These are phyloP conservation scores for Clarireedia homoeocarpa DNA, from an alignment of 2,329 filamentous ascomycete genomes.

Conservation along the genomic window DNA sequence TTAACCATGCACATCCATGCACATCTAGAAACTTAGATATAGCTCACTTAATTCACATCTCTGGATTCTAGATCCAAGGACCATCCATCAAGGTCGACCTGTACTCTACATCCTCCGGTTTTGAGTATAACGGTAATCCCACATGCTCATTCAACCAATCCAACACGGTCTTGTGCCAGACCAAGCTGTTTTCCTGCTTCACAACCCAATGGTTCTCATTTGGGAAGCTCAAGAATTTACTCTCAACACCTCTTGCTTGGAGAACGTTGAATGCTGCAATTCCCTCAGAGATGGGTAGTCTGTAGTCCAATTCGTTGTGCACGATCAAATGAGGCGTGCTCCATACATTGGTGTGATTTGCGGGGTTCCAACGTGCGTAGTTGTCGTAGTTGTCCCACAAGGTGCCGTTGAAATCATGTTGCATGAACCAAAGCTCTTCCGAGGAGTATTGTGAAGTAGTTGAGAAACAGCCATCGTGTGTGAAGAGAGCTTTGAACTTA, in stretches of 20 bases:
- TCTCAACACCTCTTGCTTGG: conserved; percentile 51
- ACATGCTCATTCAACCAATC: conserved; percentile 52
- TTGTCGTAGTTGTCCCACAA: conserved; percentile 51
- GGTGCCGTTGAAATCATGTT: conserved; percentile 55
- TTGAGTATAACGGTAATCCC: conserved; percentile 5
- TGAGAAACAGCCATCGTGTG: conserved; percentile 7
- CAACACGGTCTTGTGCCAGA: conserved; percentile 83
- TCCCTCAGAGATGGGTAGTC: conserved; percentile 73
- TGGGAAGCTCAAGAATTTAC: conserved; percentile 54
- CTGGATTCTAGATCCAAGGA: neutral
- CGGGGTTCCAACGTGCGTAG: conserved; percentile 62
- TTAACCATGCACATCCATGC: too few species aligned
- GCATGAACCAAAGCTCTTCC: conserved; percentile 58
- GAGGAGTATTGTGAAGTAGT: conserved; percentile 42
- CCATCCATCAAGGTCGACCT: conserved; percentile 1
- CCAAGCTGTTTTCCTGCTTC: conserved; percentile 77
- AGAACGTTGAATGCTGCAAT: conserved; percentile 46
- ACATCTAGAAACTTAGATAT: too few species aligned
- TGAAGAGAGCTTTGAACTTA: conserved; percentile 59
- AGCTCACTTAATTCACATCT: too few species aligned
- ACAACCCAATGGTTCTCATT: conserved; percentile 71
- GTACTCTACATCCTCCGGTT: conserved; percentile 4
- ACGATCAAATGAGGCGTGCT: conserved; percentile 78
- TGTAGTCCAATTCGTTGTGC: conserved; percentile 81
- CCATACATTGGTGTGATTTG: conserved; percentile 59